Percentiles rank a stretch among this genome's conserved stretches.
Conservation (phyloP, 495 filamentous ascomycete species). For the Recurvomyces mirabilis region DNA sequence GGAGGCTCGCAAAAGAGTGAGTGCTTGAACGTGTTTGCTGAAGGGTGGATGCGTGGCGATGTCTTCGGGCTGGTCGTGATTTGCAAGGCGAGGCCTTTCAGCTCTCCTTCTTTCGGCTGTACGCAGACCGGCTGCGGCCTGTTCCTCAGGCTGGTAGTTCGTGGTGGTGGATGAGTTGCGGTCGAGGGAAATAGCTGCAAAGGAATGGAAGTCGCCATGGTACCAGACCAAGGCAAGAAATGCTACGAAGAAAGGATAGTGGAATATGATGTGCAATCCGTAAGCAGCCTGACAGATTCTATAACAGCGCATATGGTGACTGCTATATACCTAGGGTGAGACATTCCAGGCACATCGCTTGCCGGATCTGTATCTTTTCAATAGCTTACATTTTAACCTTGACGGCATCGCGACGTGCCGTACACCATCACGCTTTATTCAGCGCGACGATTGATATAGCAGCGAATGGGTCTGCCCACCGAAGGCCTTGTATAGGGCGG, state of each 20-base stretch:
- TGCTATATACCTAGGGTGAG: background rate
- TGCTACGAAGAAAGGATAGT: constrained; percentile 1
- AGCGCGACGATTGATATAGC: background rate
- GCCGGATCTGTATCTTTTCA: constrained; percentile 6
- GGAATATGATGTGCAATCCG: too few species aligned
- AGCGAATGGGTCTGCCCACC: background rate
- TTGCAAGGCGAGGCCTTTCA: constrained; percentile 14
- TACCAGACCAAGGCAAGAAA: constrained; percentile 9
- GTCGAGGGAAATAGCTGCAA: constrained; percentile 14
- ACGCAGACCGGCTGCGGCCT: background rate
- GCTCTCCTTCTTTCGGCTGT: constrained; percentile 2
- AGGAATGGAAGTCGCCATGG: constrained; percentile 13
- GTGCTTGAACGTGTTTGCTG: constrained; percentile 13
- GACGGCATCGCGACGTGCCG: constrained; percentile 10
- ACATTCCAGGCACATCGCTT: background rate
- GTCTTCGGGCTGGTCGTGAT: background rate
- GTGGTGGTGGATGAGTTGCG: background rate
- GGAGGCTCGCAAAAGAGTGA: constrained; percentile 18
- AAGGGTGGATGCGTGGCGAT: constrained; percentile 5
- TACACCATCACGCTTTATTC: background rate
- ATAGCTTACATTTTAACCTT: constrained; percentile 7
- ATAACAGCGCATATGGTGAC: background rate
- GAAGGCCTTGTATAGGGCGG: background rate
- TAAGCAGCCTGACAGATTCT: too few species aligned
- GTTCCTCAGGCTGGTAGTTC: constrained; percentile 13